Conservation (phyloP, 352 stramenopile genomes). For the Aphanomyces invadans region DNA sequence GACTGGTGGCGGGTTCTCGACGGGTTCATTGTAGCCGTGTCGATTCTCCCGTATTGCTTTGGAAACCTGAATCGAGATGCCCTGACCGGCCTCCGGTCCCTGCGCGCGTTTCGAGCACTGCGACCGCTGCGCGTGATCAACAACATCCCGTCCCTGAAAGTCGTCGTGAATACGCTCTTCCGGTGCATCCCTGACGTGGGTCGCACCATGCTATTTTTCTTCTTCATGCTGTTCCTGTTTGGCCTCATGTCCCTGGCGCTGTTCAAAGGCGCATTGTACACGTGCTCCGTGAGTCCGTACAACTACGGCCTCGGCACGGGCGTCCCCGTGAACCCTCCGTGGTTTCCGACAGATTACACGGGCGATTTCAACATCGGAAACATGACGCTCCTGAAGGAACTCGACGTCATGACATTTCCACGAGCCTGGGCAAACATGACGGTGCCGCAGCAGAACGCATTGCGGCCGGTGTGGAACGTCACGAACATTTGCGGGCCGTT, state of each 20-base stretch:
- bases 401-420: slow-evolving; percentile 40
- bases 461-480: slow-evolving; percentile 28
- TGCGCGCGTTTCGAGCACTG: slow-evolving; percentile 59
- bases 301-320: slow-evolving; percentile 15
- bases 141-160: slow-evolving; percentile 58
- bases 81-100: slow-evolving; percentile 32
- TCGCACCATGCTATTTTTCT: slow-evolving; percentile 86
- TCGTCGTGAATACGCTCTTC: slow-evolving; percentile 83
- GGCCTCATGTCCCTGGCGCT: slow-evolving; percentile 92
- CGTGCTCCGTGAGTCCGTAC: slow-evolving; percentile 35
- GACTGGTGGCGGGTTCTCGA: slow-evolving; percentile 88
- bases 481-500: slow-evolving; percentile 39
- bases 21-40: slow-evolving; percentile 79
- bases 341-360: slow-evolving; percentile 19
- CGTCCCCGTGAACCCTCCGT: slow-evolving; percentile 28
- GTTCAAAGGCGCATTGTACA: slow-evolving; percentile 85
- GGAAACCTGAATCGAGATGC: slow-evolving; percentile 33
- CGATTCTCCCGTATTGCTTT: slow-evolving; percentile 32
- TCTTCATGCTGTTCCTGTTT: slow-evolving; percentile 85
- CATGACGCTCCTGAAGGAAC: slow-evolving; percentile 25
- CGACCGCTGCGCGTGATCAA: slow-evolving; percentile 71
- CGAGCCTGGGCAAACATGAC: slow-evolving; percentile 33
- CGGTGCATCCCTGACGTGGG: slow-evolving; percentile 68
- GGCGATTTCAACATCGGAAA: slow-evolving; percentile 20
- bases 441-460: slow-evolving; percentile 38